Evolutionary conservation across 768 basidiomycete species (phyloP).

Genomic region (Suillus alpinus): DNA sequence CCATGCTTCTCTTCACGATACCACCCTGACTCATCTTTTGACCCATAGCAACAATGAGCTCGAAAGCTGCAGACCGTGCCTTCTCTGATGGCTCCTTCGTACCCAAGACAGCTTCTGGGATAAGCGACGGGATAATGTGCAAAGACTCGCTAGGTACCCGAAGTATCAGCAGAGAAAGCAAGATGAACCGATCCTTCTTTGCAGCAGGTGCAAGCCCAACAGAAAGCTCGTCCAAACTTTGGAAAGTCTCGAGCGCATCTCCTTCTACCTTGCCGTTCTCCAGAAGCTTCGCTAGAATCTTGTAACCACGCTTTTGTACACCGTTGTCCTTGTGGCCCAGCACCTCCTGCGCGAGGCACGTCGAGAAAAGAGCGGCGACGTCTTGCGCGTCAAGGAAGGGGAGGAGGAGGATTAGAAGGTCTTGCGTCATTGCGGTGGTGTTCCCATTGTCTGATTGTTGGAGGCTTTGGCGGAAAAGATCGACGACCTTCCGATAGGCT

Average conservation of each 20-base stretch:
- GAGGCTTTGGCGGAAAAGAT: conserved; percentile 67
- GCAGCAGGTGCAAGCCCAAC: conserved; percentile 75
- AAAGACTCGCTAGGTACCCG: conserved; percentile 66
- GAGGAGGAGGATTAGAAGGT: conserved; percentile 82
- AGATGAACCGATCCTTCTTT: conserved; percentile 87
- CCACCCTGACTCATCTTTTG: conserved; percentile 89
- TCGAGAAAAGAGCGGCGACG: conserved; percentile 59
- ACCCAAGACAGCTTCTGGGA: conserved; percentile 91
- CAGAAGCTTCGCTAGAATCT: conserved; percentile 74
- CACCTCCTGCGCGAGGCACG: conserved; percentile 66
- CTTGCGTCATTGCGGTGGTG: conserved; percentile 66
- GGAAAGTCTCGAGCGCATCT: conserved; percentile 58
- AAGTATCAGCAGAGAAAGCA: conserved; percentile 69
- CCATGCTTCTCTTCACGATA: conserved; percentile 67
- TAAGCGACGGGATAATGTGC: conserved; percentile 82
- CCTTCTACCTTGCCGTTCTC: conserved; percentile 56
- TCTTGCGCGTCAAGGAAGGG: conserved; percentile 68
- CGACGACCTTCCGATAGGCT: conserved; percentile 76
- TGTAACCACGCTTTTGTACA: conserved; percentile 94
- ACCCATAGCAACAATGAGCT: conserved; percentile 88
- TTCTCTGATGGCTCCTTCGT: conserved; percentile 98
- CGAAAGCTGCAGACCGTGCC: conserved; percentile 85
- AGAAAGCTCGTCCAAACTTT: conserved; percentile 61
- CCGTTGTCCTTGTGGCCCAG: conserved; percentile 79
- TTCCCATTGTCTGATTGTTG: conserved; percentile 40